Conservation (phyloP, 345 rosid species). For the Eucalyptus dawsonii region DNA sequence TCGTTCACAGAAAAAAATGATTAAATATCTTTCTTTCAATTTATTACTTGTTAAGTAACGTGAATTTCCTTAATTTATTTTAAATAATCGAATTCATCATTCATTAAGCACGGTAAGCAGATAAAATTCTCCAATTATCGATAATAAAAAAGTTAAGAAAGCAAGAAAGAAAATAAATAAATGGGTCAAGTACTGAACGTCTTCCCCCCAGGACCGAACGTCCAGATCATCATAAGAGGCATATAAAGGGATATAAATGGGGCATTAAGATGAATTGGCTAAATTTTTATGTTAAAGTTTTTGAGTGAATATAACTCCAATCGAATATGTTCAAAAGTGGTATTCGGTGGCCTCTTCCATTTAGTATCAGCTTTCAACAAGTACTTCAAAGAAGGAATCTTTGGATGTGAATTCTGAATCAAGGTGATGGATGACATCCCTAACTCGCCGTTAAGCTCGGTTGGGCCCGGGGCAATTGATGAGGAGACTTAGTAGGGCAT, state of each 20-base stretch:
- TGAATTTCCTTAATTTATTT: neutral
- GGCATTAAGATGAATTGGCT: neutral
- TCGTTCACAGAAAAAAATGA: neutral
- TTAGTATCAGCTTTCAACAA: neutral
- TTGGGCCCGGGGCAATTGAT: neutral
- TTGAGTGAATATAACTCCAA: accelerated
- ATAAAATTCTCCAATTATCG: neutral
- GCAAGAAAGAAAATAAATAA: neutral
- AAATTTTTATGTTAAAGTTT: neutral
- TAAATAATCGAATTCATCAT: neutral
- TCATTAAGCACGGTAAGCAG: neutral
- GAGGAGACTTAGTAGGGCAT: neutral
- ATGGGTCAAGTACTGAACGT: neutral
- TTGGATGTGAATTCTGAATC: neutral
- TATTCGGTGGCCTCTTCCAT: neutral
- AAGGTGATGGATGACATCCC: neutral
- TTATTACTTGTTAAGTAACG: neutral
- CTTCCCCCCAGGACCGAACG: accelerated
- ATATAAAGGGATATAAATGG: neutral
- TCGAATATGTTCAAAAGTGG: neutral
- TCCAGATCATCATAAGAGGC: neutral
- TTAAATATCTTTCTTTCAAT: neutral
- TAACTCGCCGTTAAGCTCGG: neutral
- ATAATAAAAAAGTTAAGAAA: neutral
- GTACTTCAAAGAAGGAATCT: neutral